These are phyloP conservation scores for Tylopilus subfusipes DNA, from an alignment of 768 basidiomycete species.

Conservation along the genomic window DNA sequence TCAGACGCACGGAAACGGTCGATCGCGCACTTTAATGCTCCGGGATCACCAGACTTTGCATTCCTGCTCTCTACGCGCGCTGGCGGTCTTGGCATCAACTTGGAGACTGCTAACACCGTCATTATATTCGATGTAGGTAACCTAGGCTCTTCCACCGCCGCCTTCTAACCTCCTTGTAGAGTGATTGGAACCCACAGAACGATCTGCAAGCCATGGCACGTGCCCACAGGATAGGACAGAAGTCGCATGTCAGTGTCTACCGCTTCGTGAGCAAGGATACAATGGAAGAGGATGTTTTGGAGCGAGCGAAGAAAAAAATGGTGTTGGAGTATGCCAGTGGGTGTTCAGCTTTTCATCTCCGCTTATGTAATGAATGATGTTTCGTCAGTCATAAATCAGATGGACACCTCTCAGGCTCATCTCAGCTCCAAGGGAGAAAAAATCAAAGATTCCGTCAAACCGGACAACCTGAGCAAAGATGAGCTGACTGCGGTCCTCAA, in stretches of 20 bases:
- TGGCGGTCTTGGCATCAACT: constrained; percentile 96
- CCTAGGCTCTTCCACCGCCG: not conserved
- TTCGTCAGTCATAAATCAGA: constrained; percentile 93
- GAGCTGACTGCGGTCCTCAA: constrained; percentile 97
- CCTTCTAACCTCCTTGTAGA: constrained; percentile 46
- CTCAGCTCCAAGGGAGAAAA: constrained; percentile 75
- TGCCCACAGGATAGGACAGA: constrained; percentile 98
- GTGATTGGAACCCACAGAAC: constrained; percentile 98
- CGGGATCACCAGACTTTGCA: constrained; percentile 91
- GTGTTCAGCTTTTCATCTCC: constrained; percentile 37
- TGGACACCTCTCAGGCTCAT: constrained; percentile 98
- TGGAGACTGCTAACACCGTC: constrained; percentile 98
- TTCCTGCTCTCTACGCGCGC: constrained; percentile 96
- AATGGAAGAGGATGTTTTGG: constrained; percentile 98
- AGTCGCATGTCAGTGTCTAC: constrained; percentile 97
- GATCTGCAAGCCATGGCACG: constrained; percentile 99
- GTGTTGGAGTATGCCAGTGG: constrained; percentile 97
- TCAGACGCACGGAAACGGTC: constrained; percentile 92
- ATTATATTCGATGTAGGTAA: constrained; percentile 93
- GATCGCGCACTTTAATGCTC: constrained; percentile 95
- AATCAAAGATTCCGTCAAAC: constrained; percentile 65
- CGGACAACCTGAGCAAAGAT: constrained; percentile 89
- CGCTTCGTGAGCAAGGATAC: constrained; percentile 99
- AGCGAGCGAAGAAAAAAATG: constrained; percentile 99
- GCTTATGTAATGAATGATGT: constrained; percentile 6